Evolutionary conservation across 208 protist species (phyloP).

Genomic region (Acanthamoeba pearcei): DNA sequence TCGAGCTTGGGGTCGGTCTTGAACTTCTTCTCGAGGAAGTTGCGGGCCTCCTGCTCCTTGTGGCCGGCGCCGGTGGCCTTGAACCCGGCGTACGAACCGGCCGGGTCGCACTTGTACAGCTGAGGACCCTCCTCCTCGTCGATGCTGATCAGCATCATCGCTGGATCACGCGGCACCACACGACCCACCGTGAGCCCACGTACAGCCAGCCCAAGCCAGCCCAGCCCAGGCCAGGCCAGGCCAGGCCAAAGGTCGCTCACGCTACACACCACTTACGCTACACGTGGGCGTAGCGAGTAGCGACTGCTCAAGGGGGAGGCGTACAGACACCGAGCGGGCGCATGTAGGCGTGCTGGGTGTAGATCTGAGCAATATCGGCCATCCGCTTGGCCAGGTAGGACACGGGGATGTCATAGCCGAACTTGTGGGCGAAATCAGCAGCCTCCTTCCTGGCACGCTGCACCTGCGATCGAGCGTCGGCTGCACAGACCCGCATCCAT

Average conservation of each 20-base stretch:
- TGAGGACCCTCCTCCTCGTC: conserved; percentile 95
- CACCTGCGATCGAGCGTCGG: conserved; percentile 95
- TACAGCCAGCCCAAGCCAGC: no score
- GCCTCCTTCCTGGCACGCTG: conserved; percentile 96
- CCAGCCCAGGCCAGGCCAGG: not conserved
- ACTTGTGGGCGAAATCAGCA: conserved; percentile 96
- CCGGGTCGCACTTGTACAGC: conserved; percentile 96
- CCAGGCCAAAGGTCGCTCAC: not conserved
- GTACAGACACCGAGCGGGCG: conserved; percentile 94
- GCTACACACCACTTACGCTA: no score
- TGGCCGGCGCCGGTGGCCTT: conserved; percentile 94
- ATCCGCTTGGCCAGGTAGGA: conserved; percentile 97
- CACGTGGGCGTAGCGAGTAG: no score
- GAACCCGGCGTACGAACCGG: conserved; percentile 95
- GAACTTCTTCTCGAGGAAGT: conserved; percentile 97
- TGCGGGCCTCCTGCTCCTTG: conserved; percentile 97
- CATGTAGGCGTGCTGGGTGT: conserved; percentile 98
- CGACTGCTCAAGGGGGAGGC: not conserved
- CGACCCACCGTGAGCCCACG: not conserved
- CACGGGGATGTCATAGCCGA: conserved; percentile 97
- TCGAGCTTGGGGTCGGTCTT: conserved; percentile 92
- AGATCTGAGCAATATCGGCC: conserved; percentile 96
- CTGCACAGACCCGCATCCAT: conserved; percentile 47
- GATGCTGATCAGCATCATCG: conserved; percentile 95
- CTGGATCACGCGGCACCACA: conserved; percentile 68